A percentile compares a stretch with the other conserved stretches of the same genome.
Evolutionary conservation across 108 stramenopile species (phyloP).

Genomic region (Hondaea fermentalgiana): DNA sequence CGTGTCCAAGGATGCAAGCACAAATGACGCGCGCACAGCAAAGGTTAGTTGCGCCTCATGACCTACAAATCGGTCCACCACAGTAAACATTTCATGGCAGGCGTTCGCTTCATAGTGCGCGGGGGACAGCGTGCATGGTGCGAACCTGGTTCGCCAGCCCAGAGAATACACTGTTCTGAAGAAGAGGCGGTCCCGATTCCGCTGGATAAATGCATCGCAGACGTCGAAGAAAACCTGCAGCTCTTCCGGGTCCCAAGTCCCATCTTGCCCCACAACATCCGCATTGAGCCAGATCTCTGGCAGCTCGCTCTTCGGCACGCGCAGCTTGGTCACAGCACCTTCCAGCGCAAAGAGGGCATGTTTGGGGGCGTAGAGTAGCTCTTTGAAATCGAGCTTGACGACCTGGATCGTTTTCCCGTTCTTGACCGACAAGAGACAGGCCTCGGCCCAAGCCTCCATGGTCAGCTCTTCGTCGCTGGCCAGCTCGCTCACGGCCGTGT

Average conservation of each 20-base stretch:
- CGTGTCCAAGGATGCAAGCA: not conserved
- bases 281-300: not conserved
- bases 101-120: not conserved
- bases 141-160: not conserved
- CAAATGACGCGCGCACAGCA: not conserved
- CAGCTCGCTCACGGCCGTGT: not conserved
- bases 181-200: not conserved
- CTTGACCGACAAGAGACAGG: not conserved
- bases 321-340: not conserved
- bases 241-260: not conserved
- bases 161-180: not conserved
- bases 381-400: not conserved
- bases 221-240: not conserved
- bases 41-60: not conserved
- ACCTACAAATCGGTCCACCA: not conserved
- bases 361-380: not conserved
- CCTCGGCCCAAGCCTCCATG: not conserved
- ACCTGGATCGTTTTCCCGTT: not conserved
- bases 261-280: not conserved
- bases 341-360: not conserved
- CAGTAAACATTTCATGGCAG: not conserved
- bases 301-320: not conserved
- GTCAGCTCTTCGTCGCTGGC: not conserved
- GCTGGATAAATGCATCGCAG: not conserved
- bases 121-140: not conserved